Evolutionary conservation across 441 rosid genomes (phyloP), one percentile per base, ranked within the genome.

Genomic region (Jatropha multifida): DNA sequence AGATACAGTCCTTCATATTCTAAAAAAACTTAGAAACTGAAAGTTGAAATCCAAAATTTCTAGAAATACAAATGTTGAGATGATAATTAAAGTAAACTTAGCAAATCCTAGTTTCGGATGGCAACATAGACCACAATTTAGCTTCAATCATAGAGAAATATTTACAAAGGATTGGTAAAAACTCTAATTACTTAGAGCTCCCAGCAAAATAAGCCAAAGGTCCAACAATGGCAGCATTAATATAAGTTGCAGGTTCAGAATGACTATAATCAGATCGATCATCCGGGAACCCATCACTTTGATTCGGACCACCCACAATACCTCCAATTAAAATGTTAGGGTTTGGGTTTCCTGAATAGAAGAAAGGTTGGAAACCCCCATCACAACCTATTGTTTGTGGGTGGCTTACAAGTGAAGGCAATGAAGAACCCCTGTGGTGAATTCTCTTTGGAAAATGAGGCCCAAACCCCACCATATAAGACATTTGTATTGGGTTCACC

Each of bases 391-490:
- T 77, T 27, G 78, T 55, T 59, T 83, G 84, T 1, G 85, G 87
- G 55, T 81, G 91, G 51, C 67, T 80, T 64, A 80, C 76, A 51
- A 72, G 11, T 7, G 94, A 90, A 14, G 97, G 96, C 76, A 91
- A 65, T 38, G 96, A 93, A 56, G 96, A 88, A 15, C 94, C 97
- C 76, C 97, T 85, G 41, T 93, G 96, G 79, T 93, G 96, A 75
- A 91, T 87, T 69, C 84, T 86, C 74, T 76, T 85, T 1, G 97
- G 96, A 61, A 81, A 93, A 38, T 85, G 85, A 1, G 83, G 67
- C 13, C 97, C 96, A 77, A 81, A 91, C 13, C 97, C 97, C 7
- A 90, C 97, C 97, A 93, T 93, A 86, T 91, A 93, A 0, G 96
- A 93, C 94, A 93, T 86, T 62, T 73, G 73, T 32, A 85, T 81